phyloP scores from a whole-genome alignment of 139 green algal species.

The Yamagishiella unicocca region DNA sequence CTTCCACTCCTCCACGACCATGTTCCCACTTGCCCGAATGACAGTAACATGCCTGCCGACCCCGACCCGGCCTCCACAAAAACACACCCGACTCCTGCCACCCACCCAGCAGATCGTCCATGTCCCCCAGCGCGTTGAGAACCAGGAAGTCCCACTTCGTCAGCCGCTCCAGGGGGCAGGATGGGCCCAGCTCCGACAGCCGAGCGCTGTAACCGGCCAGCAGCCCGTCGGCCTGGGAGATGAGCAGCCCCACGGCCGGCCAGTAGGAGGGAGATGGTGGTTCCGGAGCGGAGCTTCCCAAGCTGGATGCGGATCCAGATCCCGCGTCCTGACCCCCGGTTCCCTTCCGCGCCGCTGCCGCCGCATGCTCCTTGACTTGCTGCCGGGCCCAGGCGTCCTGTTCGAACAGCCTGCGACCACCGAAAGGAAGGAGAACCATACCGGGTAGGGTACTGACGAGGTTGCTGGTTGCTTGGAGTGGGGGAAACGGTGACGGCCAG shows the following conservation, averaged over 20 bases:
- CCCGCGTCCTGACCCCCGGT: background rate
- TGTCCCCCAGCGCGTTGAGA: conserved; percentile 67
- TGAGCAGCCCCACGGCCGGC: conserved; percentile 23
- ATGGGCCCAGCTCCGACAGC: background rate
- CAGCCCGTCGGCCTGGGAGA: conserved; percentile 17
- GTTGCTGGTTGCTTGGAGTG: too few relatives aligned
- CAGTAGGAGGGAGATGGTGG: conserved; percentile 12
- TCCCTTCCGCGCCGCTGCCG: background rate
- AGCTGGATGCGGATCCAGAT: background rate
- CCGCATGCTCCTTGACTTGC: background rate
- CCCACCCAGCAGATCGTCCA: conserved; percentile 62
- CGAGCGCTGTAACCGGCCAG: conserved; percentile 29
- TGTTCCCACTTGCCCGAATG: too few relatives aligned
- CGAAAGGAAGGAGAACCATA: background rate
- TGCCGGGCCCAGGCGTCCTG: conserved; percentile 29
- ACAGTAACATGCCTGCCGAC: too few relatives aligned
- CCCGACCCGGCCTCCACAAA: too few relatives aligned
- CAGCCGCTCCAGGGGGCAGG: conserved; percentile 40
- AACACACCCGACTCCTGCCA: too few relatives aligned
- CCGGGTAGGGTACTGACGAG: too few relatives aligned
- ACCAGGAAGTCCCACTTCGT: conserved; percentile 64
- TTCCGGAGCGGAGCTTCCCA: too few relatives aligned
- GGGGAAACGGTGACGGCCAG: too few relatives aligned
- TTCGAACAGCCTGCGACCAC: conserved; percentile 14
- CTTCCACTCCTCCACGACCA: too few relatives aligned